Conservation (phyloP, 2,329 filamentous ascomycete genomes). For the Monilinia fructicola region DNA sequence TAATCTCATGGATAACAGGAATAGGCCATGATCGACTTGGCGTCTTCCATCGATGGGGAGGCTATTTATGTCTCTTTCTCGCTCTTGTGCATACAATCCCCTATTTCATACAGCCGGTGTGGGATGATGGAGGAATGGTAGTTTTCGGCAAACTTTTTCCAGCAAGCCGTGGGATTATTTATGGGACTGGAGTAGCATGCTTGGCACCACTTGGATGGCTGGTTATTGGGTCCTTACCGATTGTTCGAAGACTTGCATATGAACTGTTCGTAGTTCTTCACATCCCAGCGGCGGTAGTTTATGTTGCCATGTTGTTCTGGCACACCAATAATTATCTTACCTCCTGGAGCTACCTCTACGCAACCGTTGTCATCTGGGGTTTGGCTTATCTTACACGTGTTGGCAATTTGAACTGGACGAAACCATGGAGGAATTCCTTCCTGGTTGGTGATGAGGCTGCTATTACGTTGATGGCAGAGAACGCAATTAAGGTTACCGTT, state of each 20-base stretch:
- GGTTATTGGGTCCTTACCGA: conserved; percentile 78
- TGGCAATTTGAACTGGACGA: conserved; percentile 87
- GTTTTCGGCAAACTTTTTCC: conserved; percentile 71
- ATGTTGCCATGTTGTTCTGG: conserved; percentile 88
- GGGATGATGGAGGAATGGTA: conserved; percentile 71
- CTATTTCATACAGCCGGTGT: conserved; percentile 86
- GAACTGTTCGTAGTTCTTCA: conserved; percentile 84
- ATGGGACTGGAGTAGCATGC: conserved; percentile 82
- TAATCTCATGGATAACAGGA: conserved; percentile 80
- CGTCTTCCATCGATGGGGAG: conserved; percentile 89
- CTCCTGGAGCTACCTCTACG: conserved; percentile 86
- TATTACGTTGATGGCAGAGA: conserved; percentile 84
- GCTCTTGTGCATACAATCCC: conserved; percentile 82
- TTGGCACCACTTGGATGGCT: conserved; percentile 80
- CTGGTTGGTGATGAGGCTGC: conserved; percentile 89
- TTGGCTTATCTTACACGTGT: conserved; percentile 72
- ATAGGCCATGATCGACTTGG: conserved; percentile 91
- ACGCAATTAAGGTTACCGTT: conserved; percentile 93
- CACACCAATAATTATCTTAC: conserved; percentile 90
- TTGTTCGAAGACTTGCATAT: conserved; percentile 75
- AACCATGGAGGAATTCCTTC: conserved; percentile 75
- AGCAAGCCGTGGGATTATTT: conserved; percentile 65
- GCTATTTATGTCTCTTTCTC: conserved; percentile 80
- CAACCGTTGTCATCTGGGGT: conserved; percentile 76
- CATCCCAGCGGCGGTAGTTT: conserved; percentile 75